Conservation (phyloP, 2,329 filamentous ascomycete species). For the Zymoseptoria passerinii region DNA sequence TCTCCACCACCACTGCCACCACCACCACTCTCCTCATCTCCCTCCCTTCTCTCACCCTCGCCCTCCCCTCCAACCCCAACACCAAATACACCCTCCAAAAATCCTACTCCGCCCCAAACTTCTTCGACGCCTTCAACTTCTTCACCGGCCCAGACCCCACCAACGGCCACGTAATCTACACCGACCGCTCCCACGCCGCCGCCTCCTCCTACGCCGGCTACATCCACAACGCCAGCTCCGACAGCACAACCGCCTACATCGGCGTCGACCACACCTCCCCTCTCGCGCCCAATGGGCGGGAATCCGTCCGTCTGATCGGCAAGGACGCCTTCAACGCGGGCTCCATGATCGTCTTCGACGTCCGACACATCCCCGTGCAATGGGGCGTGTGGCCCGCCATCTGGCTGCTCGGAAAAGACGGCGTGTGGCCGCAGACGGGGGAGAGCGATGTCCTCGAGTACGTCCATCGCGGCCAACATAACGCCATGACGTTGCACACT, state of each 20-base stretch:
- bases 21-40: conserved; percentile 3
- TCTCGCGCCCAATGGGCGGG: conserved; percentile 31
- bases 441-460: conserved; percentile 45
- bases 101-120: conserved; percentile 28
- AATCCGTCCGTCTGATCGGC: conserved; percentile 41
- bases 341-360: conserved; percentile 43
- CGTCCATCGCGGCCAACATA: conserved; percentile 36
- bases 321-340: conserved; percentile 41
- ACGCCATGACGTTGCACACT: conserved; percentile 43
- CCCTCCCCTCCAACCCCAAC: conserved; percentile 1
- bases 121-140: conserved; percentile 40
- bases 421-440: conserved; percentile 32
- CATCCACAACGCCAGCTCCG: conserved; percentile 31
- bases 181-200: conserved; percentile 25
- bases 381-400: conserved; percentile 47
- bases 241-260: conserved; percentile 33
- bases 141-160: conserved; percentile 39
- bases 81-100: conserved; percentile 24
- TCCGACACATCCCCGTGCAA: conserved; percentile 45
- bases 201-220: conserved; percentile 33
- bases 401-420: conserved; percentile 31
- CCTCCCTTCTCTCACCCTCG: conserved; percentile 6
- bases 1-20: not conserved
- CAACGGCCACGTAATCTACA: conserved; percentile 28
- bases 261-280: conserved; percentile 36